Base-by-base conservation (phyloP, 2,329 filamentous ascomycete species). In the Trichoderma guizhouense region DNA sequence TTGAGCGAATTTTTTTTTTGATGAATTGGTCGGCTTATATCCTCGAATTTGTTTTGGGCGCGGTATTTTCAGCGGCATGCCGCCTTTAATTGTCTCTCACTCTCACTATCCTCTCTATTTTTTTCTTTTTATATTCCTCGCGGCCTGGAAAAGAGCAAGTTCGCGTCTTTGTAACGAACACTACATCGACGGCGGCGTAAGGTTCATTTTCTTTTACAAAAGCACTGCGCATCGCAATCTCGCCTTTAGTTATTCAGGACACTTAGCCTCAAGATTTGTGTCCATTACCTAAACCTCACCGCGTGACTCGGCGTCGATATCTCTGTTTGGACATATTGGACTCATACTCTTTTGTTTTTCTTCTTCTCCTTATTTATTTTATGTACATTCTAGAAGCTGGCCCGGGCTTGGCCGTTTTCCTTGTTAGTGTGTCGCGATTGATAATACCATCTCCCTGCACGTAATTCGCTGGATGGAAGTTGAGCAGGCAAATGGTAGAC, bases 301-400 rank as follows among this genome's bases (percentile, higher is more conserved):
- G 75, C 77, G 78, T 77, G 76, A 75, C 75, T 74, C 74, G 74
- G 76, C 77, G 75, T 79, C 76, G 76, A 76, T 72, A 76, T 76
- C 73, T 76, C 68, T 75, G 74, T 72, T 76, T 51, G 77, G 79
- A 79, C 79, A 76, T 79, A 76, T 79, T 79, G 74, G 76, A 74
- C 73, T 78, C 74, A 78, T 78, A 77, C 75, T 77, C 75, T 75
- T 68, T 70, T 78, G 39, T 73, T 72, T 72, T 61, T 74, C 65
- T 78, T 74, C 73, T 72, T 65, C 73, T 72, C 75, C 69, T 73
- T 72, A 75, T 72, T 72, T 71, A 70, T 75, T 78, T 77, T 72
- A 71, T 79, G 77, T 81, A 79, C 76, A 81, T 81, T 78, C 76
- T 79, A 81, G 79, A 80, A 74, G 73, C 71, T 71, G 77, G 76